phyloP scores from a whole-genome alignment of 805 yeast species.

The Yarrowia bubula region DNA sequence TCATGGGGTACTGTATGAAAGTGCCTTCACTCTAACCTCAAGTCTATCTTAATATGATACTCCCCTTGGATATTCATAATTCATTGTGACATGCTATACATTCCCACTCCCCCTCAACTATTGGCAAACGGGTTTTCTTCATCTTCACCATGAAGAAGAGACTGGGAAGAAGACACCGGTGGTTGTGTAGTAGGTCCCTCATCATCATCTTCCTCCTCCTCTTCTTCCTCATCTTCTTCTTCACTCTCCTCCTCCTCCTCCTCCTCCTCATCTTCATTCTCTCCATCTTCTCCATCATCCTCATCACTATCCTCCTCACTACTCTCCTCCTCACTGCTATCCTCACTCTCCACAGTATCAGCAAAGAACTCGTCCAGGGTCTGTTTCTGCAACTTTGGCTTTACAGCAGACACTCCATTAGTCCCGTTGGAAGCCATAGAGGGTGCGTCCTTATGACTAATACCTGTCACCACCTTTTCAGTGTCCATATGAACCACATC shows the following conservation, averaged over 20 bases:
- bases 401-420: slow-evolving; percentile 29
- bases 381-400: slow-evolving; percentile 56
- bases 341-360: slow-evolving; percentile 35
- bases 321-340: slow-evolving; percentile 34
- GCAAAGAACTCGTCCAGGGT: slow-evolving; percentile 85
- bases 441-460: slow-evolving; percentile 29
- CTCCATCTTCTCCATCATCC: slow-evolving; percentile 35
- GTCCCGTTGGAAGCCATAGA: slow-evolving; percentile 31
- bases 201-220: slow-evolving; percentile 39
- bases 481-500: slow-evolving; percentile 40
- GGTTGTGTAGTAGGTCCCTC: slow-evolving; percentile 35
- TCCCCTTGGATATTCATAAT: neutral
- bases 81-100: slow-evolving; percentile 4
- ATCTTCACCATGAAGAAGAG: slow-evolving; percentile 1
- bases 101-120: neutral
- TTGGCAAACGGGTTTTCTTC: slow-evolving; percentile 23
- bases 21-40: too few relatives aligned
- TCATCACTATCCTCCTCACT: slow-evolving; percentile 37
- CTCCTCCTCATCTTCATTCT: slow-evolving; percentile 34
- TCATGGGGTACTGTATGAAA: too few relatives aligned
- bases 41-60: too few relatives aligned
- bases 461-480: slow-evolving; percentile 28
- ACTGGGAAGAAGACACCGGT: neutral
- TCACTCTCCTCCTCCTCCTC: slow-evolving; percentile 39
- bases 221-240: slow-evolving; percentile 36